Percentiles rank a stretch among this genome's conserved stretches.
Evolutionary conservation across 106 monocot genomes (phyloP).

Genomic region (Dioscorea zingiberensis): DNA sequence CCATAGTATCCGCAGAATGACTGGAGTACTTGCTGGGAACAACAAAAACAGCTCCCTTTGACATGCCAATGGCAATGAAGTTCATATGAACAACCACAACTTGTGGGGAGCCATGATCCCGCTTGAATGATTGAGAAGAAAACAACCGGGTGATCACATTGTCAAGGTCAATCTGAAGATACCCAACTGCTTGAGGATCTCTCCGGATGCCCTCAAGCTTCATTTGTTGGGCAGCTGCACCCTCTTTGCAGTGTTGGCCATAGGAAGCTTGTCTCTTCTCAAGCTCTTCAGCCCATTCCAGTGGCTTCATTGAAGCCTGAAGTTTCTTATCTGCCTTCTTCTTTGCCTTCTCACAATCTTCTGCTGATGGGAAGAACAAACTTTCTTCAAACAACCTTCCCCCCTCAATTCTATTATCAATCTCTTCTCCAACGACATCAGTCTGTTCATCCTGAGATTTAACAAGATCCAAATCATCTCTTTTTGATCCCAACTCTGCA

Average conservation of each 20-base stretch:
- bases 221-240: constrained; percentile 91
- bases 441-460: constrained; percentile 13
- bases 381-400: constrained; percentile 37
- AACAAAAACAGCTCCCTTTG: constrained; percentile 66
- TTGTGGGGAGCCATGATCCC: constrained; percentile 69
- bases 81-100: constrained; percentile 73
- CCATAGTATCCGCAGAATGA: constrained; percentile 63
- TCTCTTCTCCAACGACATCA: constrained; percentile 17
- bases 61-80: constrained; percentile 76
- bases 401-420: constrained; percentile 11
- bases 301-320: constrained; percentile 58
- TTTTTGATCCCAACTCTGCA: constrained; percentile 2
- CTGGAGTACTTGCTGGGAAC: constrained; percentile 78
- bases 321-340: constrained; percentile 56
- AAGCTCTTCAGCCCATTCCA: constrained; percentile 84
- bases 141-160: constrained; percentile 67
- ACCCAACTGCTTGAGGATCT: constrained; percentile 88
- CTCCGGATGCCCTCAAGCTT: constrained; percentile 80
- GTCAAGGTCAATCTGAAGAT: constrained; percentile 88
- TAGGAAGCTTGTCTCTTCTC: constrained; percentile 90
- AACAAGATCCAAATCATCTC: constrained; percentile 8
- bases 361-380: not conserved
- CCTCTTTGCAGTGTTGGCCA: constrained; percentile 86
- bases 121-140: constrained; percentile 61
- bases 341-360: constrained; percentile 18